Base-by-base conservation (phyloP, 139 green algal genomes). In the Coelastrella sp. region DNA sequence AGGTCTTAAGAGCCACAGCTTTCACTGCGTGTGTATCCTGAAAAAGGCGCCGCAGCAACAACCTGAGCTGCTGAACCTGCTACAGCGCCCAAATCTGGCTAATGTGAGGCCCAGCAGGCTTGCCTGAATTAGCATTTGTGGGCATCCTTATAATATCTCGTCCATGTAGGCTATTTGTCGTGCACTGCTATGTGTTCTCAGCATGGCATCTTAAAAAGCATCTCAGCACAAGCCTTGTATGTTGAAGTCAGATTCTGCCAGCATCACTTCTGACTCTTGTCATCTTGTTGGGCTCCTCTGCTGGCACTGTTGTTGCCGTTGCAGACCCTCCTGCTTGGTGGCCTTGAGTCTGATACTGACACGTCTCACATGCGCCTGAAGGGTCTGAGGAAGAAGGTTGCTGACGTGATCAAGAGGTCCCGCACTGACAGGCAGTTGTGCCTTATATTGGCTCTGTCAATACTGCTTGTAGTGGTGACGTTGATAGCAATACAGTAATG, bases 401-500 rank as follows among this genome's bases (percentile, higher is more conserved):
- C 22, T 59, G 84, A 89, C 24, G 70, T 89, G 7, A 70, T 89
- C 0, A 68, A 70, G 22, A 56, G 25, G n/a, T 60, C 70, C 8
- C 17, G 84, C 15, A 59, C 79, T 6, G 84, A 89, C 84, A 82
- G 76, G 70, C 84, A 89, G 84, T 70, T 89, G 68, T 83, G 70
- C n/a, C 27, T 58, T 49, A 89, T 89, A 20, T 22, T 89, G 84
- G 7, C 59, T n/a, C 57, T 89, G 70, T 83, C 70, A 35, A n/a
- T 74, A 20, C 12, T 89, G 49, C 63, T 89, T 35, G 84, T 89
- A n/a, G 57, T 89, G n/a, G 11, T 89, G 70, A 89, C 84, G 6
- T 14, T 89, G 20, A 82, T 89, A 24, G 84, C 84, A 20, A 35
- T 89, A 20, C 68, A 49, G 0, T 89, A 68, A 86, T 65, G 35